Percentiles rank a stretch among this genome's conserved stretches.
Conservation (phyloP, 2,329 filamentous ascomycete genomes). For the Neonectria punicea region DNA sequence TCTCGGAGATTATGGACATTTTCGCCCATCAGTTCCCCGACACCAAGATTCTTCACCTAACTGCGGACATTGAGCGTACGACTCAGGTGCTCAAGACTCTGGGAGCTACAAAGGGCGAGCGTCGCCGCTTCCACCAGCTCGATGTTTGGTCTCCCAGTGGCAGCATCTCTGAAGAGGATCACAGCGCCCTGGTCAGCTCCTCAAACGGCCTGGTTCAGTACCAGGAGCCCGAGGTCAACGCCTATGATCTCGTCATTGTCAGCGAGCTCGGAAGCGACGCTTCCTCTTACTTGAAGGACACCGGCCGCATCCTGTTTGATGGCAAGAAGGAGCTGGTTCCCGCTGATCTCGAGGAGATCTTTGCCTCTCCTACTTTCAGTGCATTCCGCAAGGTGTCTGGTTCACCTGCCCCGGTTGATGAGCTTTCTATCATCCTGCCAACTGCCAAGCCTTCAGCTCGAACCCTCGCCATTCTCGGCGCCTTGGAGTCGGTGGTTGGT, state of each 20-base stretch:
- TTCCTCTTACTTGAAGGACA: slow-evolving; percentile 29
- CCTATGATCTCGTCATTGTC: slow-evolving; percentile 36
- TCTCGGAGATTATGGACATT: slow-evolving; percentile 34
- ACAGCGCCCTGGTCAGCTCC: slow-evolving; percentile 14
- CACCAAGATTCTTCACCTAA: slow-evolving; percentile 37
- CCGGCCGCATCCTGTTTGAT: slow-evolving; percentile 61
- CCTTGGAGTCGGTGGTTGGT: slow-evolving; percentile 20
- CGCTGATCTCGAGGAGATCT: slow-evolving; percentile 25
- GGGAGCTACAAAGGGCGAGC: slow-evolving; percentile 30
- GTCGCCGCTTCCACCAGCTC: slow-evolving; percentile 33
- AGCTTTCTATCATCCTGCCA: slow-evolving; percentile 33
- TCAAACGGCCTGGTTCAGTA: slow-evolving; percentile 24
- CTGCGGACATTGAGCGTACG: slow-evolving; percentile 29
- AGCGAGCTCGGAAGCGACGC: slow-evolving; percentile 33
- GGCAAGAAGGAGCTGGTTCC: slow-evolving; percentile 27
- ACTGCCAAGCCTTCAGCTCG: slow-evolving; percentile 26
- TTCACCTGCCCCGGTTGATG: slow-evolving; percentile 2
- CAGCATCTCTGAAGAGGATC: slow-evolving; percentile 20
- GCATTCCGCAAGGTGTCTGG: slow-evolving; percentile 24
- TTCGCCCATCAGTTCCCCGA: slow-evolving; percentile 40
- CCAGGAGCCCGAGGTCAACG: slow-evolving; percentile 24
- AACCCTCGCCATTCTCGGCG: slow-evolving; percentile 23
- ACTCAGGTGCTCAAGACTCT: slow-evolving; percentile 25
- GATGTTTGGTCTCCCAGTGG: slow-evolving; percentile 33
- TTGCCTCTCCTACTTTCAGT: slow-evolving; percentile 21